Base-by-base conservation (phyloP, 192 early-diverging fungal genomes). In the Podila verticillata region DNA sequence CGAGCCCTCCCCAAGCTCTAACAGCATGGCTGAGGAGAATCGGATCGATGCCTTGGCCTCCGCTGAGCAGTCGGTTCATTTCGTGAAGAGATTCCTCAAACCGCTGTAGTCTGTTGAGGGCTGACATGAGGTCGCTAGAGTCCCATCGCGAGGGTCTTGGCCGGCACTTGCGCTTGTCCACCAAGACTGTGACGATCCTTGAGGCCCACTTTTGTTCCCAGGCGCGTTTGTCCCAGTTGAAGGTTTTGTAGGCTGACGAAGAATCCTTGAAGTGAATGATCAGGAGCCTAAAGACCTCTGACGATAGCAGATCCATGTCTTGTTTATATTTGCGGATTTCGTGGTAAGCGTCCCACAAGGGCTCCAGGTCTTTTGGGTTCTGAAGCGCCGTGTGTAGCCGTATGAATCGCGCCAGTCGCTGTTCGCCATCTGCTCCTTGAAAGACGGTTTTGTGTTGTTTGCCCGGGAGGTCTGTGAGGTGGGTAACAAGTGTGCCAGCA, bases 1-100 rank as follows among this genome's bases (percentile, higher is more conserved):
- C 65, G 2, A 68, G 70, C 5, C 77, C 77, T 13, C 69, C 70
- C 77, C 70, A 80, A 20, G 77, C 77, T 19, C 77, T 64, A 17
- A 72, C 77, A 3, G 66, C 61, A 26, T 80, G 77, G 26, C 64
- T 80, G 28, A 80, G 66, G 12, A 80, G 29, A 36, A 80, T 80
- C 20, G 77, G 65, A 22, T 80, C 77, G 20, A 67, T 5, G 28
- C 17, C 34, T 66, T 59, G 29, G 10, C 17, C 2, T 63, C 22
- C 32, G n/a, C 4, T 17, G 24, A 60, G 17, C 2, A 65, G 24
- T n/a, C 49, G 59, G n/a, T 72, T 56, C 10, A 80, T 44, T 26
- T 72, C 77, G 17, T 68, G 22, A 0, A 80, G n/a, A 12, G 65
- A 31, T 32, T 80, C 77, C n/a, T 68, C 61, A 17, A 68, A 68